Evolutionary conservation across 2,329 filamentous ascomycete genomes (phyloP), one percentile per base, ranked within the genome.

Genomic region (Aspergillus sp.): DNA sequence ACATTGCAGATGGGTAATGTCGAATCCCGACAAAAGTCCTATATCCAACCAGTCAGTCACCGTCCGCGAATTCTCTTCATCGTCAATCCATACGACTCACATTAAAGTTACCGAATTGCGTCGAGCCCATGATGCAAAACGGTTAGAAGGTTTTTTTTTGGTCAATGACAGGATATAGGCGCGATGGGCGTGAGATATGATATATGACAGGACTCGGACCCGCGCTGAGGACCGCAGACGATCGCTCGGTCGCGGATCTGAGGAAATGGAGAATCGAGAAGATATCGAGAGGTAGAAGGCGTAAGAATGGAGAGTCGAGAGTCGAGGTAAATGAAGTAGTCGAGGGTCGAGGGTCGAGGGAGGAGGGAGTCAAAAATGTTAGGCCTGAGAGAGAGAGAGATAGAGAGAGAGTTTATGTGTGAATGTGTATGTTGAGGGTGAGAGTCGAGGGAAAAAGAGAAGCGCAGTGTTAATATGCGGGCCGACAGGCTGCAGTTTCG

Each of bases 1-100:
- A 90, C 86, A 77, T 91, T 91, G 76, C 86, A 93, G 59, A 91
- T 75, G 46, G 87, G 86, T 59, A 91, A 75, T 48, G 86, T 90
- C 59, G 86, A 86, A 72, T 90, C 86, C 65, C 80, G 83, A 76
- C 87, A 93, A 67, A 93, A 90, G 64, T 85, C 73, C 86, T 91
- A 56, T 57, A 40, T 34, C 39, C 39, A 43, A 52, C 34, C 45
- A 29, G 39, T 36, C 41, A 43, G 27, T 36, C 27, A 29, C 30
- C 19, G 19, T 35, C 5, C 42, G n/a, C 6, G 6, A 5, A 36
- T 30, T 41, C 19, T 12, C 32, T 53, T 42, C 44, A 51, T 6
- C 44, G 38, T 41, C 40, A 36, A 44, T 41, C 19, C 47, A 30
- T 40, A 28, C 36, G 44, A 66, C 71, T 65, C 67, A 80, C 77